Percentiles rank a stretch among this genome's conserved stretches.
These are phyloP conservation scores for Phytophthora fragariae DNA, from an alignment of 352 stramenopile species.

Conservation along the genomic window DNA sequence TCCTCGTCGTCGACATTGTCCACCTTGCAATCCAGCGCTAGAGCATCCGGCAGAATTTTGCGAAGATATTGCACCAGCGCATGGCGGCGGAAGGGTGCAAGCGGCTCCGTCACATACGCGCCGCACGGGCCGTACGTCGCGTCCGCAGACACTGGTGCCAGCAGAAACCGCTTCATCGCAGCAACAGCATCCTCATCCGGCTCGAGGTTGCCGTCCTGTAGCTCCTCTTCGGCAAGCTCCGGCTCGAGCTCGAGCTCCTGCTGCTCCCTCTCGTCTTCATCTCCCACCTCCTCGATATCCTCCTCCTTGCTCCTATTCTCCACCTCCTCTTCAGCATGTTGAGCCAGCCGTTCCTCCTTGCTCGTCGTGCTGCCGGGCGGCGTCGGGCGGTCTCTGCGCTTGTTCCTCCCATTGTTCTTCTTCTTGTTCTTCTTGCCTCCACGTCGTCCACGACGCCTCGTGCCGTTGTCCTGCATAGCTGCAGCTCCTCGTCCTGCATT, in stretches of 20 bases:
- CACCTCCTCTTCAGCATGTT: constrained; percentile 19
- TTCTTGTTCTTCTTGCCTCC: constrained; percentile 48
- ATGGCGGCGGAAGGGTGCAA: constrained; percentile 70
- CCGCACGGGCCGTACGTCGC: constrained; percentile 32
- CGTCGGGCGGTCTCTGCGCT: constrained; percentile 23
- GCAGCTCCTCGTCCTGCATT: not conserved
- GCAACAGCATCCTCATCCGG: constrained; percentile 31
- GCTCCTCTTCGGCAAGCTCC: constrained; percentile 17
- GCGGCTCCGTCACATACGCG: constrained; percentile 63
- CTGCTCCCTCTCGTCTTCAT: constrained; percentile 29
- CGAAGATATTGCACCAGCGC: constrained; percentile 61
- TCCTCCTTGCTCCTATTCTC: constrained; percentile 25
- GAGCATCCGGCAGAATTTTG: constrained; percentile 47
- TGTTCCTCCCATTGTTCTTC: constrained; percentile 39
- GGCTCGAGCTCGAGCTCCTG: constrained; percentile 12
- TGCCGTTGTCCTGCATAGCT: constrained; percentile 26
- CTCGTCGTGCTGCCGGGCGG: constrained; percentile 18
- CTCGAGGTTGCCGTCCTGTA: constrained; percentile 22
- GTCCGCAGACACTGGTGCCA: constrained; percentile 37
- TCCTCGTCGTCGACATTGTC: constrained; percentile 64
- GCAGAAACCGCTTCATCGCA: constrained; percentile 51
- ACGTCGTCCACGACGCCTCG: constrained; percentile 30
- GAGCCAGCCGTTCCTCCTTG: constrained; percentile 21
- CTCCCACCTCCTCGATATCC: constrained; percentile 30
- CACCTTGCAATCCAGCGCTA: constrained; percentile 69